Evolutionary conservation across 331 rosid species (phyloP).

Genomic region (Rosa hybrid): DNA sequence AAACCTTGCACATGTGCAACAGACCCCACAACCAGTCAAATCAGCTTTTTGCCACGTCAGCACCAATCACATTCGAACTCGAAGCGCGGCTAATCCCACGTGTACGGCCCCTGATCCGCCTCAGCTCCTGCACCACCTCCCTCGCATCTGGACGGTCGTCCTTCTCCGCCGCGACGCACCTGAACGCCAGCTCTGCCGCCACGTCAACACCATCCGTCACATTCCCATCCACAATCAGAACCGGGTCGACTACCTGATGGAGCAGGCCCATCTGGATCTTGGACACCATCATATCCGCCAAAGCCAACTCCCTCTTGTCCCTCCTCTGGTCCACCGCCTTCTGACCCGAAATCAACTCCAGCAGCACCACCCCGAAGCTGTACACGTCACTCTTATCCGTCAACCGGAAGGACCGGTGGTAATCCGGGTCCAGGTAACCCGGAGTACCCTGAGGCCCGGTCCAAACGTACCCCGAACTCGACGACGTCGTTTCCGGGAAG

Average conservation of each 20-base stretch:
- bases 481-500: conserved; percentile 48
- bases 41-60: conserved; percentile 41
- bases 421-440: conserved; percentile 94
- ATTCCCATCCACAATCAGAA: conserved; percentile 33
- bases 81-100: conserved; percentile 32
- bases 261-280: conserved; percentile 87
- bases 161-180: conserved; percentile 91
- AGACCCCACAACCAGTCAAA: conserved; percentile 18
- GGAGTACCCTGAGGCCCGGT: conserved; percentile 99
- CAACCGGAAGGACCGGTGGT: conserved; percentile 82
- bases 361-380: conserved; percentile 85
- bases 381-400: conserved; percentile 98
- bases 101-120: conserved; percentile 43
- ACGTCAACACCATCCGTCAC: conserved; percentile 46
- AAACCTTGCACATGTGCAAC: conserved; percentile 47
- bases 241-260: conserved; percentile 72
- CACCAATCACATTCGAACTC: conserved; percentile 22
- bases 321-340: conserved; percentile 79
- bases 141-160: conserved; percentile 87
- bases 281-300: conserved; percentile 83
- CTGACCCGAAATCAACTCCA: conserved; percentile 75
- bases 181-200: conserved; percentile 87
- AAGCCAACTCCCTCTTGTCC: conserved; percentile 72
- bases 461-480: conserved; percentile 68
- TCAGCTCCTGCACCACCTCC: conserved; percentile 84